Percentiles rank a stretch among this genome's conserved stretches.
These are phyloP conservation scores for Tolypocladium tundrense DNA, from an alignment of 2,329 filamentous ascomycete species.

Conservation along the genomic window DNA sequence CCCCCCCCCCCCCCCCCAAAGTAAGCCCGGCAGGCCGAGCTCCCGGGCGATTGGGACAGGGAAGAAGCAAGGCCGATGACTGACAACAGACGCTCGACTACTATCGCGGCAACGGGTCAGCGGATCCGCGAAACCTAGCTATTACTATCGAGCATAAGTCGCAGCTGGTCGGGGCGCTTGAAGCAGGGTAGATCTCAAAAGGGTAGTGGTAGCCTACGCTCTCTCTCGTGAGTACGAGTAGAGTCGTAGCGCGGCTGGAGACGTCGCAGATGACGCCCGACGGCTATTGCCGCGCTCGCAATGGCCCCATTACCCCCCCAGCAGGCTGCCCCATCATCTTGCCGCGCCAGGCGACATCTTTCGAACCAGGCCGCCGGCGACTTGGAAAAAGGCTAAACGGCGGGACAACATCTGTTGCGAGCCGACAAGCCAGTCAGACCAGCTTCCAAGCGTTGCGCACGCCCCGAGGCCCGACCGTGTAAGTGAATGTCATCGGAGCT, in stretches of 20 bases:
- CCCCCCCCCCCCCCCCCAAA: too few relatives aligned
- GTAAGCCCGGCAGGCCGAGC: neutral
- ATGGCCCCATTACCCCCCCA: neutral
- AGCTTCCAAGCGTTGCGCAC: neutral
- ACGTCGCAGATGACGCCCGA: neutral
- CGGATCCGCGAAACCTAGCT: neutral
- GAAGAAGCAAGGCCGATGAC: neutral
- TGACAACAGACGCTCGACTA: neutral
- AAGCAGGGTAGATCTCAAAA: neutral
- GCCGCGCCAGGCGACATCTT: neutral
- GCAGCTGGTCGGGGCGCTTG: neutral
- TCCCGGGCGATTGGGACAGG: neutral
- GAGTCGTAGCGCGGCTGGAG: neutral
- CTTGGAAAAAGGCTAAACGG: neutral
- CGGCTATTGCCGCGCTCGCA: neutral
- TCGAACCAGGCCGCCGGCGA: neutral
- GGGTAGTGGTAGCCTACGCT: neutral
- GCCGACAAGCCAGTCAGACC: neutral
- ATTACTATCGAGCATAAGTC: neutral
- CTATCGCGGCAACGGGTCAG: neutral
- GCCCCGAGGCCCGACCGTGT: neutral
- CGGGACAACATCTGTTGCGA: neutral
- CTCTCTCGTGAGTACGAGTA: neutral
- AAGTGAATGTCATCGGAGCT: neutral
- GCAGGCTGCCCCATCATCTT: neutral